These are phyloP conservation scores for Candida boleticola DNA, from an alignment of 805 yeast genomes.

Conservation along the genomic window DNA sequence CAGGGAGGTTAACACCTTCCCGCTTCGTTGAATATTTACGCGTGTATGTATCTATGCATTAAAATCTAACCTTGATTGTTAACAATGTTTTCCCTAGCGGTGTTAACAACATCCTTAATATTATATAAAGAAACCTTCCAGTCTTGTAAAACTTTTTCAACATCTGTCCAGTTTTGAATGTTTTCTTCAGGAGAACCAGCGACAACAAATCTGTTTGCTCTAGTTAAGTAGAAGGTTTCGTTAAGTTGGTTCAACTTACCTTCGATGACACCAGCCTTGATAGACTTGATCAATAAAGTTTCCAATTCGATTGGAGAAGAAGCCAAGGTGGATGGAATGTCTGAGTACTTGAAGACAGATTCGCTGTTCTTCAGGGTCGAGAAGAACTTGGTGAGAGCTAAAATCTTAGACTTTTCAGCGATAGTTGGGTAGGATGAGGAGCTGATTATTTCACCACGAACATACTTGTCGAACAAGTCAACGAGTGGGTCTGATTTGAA, in stretches of 20 bases:
- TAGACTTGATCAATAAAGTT: slow-evolving; percentile 38
- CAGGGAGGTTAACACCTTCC: too few relatives aligned
- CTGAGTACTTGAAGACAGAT: slow-evolving; percentile 32
- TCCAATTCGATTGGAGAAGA: slow-evolving; percentile 34
- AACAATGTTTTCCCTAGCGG: slow-evolving; percentile 43
- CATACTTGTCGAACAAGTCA: slow-evolving; percentile 28
- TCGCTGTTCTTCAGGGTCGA: slow-evolving; percentile 22
- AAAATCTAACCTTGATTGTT: slow-evolving; percentile 14
- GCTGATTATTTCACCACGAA: slow-evolving; percentile 32
- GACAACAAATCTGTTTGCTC: slow-evolving; percentile 39
- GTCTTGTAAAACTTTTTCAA: slow-evolving; percentile 30
- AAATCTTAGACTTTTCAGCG: slow-evolving; percentile 37
- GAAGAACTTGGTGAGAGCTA: slow-evolving; percentile 40
- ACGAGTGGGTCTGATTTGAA: slow-evolving; percentile 26
- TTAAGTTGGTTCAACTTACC: slow-evolving; percentile 46
- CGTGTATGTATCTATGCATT: slow-evolving; percentile 3
- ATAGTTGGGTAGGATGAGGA: slow-evolving; percentile 18
- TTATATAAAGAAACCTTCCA: slow-evolving; percentile 42
- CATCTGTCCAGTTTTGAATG: slow-evolving; percentile 36
- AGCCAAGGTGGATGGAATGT: slow-evolving; percentile 31
- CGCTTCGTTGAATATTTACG: too few relatives aligned
- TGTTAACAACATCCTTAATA: slow-evolving; percentile 39
- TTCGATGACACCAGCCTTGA: slow-evolving; percentile 43
- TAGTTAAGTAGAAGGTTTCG: slow-evolving; percentile 37
- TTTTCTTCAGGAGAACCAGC: slow-evolving; percentile 32